Percentiles rank a stretch among this genome's conserved stretches.
These are phyloP conservation scores for Rhododendron kiyosumense DNA, from an alignment of 148 eudicot genomes.

Conservation along the genomic window DNA sequence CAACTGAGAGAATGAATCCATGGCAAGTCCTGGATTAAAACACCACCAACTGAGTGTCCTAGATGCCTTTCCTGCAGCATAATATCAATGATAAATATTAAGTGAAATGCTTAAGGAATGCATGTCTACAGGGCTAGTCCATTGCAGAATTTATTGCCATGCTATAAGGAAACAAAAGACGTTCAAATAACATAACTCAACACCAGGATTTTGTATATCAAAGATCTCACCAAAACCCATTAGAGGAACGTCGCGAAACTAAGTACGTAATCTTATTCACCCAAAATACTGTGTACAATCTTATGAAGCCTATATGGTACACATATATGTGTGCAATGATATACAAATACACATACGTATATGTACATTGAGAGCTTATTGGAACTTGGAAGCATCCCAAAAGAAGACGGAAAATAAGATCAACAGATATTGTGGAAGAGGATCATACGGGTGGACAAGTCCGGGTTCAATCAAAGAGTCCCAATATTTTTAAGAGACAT, in stretches of 20 bases:
- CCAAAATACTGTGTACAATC: not conserved
- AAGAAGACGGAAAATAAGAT: not conserved
- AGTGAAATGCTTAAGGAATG: not conserved
- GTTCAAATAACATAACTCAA: not conserved
- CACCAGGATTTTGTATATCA: not conserved
- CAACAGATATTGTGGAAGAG: not conserved
- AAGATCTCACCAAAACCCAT: not conserved
- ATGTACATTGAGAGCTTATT: not conserved
- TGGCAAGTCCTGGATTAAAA: constrained; percentile 91
- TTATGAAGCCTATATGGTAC: not conserved
- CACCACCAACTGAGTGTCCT: constrained; percentile 99
- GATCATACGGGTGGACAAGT: not conserved
- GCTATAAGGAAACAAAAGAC: not conserved
- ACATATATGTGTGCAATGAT: not conserved
- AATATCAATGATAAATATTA: constrained; percentile 7
- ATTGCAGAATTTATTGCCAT: not conserved
- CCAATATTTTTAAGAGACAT: not conserved
- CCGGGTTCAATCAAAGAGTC: not conserved
- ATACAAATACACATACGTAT: not conserved
- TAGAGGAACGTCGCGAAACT: not conserved
- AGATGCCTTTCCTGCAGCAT: constrained; percentile 55
- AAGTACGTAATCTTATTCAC: not conserved
- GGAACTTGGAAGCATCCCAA: not conserved
- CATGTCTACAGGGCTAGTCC: not conserved
- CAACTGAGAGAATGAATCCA: constrained; percentile 73